A percentile compares a stretch with the other conserved stretches of the same genome.
These are phyloP conservation scores for Xylaria polymorpha DNA, from an alignment of 2,329 filamentous ascomycete genomes.

Conservation along the genomic window DNA sequence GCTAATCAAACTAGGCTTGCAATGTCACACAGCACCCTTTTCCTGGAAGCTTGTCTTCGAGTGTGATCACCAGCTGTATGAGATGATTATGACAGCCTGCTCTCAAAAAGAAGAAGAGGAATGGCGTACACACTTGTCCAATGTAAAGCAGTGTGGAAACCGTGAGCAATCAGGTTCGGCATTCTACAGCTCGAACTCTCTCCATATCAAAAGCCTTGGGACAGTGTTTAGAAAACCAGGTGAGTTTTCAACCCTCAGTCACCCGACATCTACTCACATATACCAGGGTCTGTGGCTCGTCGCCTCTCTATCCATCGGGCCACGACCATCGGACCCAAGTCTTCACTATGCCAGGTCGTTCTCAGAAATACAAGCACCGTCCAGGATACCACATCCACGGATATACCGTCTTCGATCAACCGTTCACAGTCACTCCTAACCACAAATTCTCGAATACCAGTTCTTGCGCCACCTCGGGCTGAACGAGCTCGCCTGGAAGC, in stretches of 20 bases:
- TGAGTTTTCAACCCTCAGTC: conserved; percentile 44
- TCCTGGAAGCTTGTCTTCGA: conserved; percentile 95
- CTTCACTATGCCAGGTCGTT: conserved; percentile 78
- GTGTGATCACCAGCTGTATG: conserved; percentile 78
- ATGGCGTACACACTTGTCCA: conserved; percentile 78
- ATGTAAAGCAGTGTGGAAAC: conserved; percentile 62
- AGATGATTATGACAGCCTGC: conserved; percentile 88
- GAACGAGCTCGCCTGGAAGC: conserved; percentile 83
- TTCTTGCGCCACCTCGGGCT: conserved; percentile 77
- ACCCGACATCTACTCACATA: neutral
- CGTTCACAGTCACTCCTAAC: conserved; percentile 84
- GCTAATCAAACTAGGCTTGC: conserved; percentile 70
- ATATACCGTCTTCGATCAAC: conserved; percentile 68
- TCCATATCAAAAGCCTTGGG: conserved; percentile 80
- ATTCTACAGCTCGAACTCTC: conserved; percentile 71
- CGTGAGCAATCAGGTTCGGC: conserved; percentile 59
- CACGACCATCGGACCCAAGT: conserved; percentile 76
- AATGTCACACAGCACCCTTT: conserved; percentile 86
- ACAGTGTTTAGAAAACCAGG: conserved; percentile 79
- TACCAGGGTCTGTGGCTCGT: conserved; percentile 69
- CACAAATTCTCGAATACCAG: conserved; percentile 72
- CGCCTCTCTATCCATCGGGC: conserved; percentile 83
- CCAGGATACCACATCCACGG: conserved; percentile 63
- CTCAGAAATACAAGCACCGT: conserved; percentile 84
- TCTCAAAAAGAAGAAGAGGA: conserved; percentile 80